Percentiles rank a stretch among this genome's conserved stretches.
Conservation (phyloP, 1,284 basidiomycete species). For the Trichosporon sp. region DNA sequence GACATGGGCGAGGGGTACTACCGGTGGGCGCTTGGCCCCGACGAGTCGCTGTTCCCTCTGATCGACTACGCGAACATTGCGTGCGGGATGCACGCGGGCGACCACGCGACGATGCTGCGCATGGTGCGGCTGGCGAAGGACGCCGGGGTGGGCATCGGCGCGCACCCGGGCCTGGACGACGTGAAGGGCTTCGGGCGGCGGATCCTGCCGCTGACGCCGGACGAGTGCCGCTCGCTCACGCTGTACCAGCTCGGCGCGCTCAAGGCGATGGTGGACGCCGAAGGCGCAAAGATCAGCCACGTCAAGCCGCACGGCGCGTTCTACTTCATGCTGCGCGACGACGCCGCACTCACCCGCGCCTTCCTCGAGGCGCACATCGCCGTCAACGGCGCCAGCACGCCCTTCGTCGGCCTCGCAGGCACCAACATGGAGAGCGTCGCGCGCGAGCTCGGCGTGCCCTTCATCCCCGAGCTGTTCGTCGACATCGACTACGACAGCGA, state of each 20-base stretch:
- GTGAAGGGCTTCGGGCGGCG: conserved; percentile 19
- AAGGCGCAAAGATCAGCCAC: conserved; percentile 33
- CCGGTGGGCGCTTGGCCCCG: conserved; percentile 39
- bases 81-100: conserved; percentile 44
- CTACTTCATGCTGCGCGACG: conserved; percentile 39
- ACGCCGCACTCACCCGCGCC: conserved; percentile 32
- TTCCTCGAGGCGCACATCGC: conserved; percentile 36
- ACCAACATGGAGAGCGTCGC: conserved; percentile 40
- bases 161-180: conserved; percentile 25
- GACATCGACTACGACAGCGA: conserved; percentile 36
- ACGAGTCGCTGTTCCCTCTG: conserved; percentile 39
- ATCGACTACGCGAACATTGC: conserved; percentile 41
- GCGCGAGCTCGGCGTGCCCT: conserved; percentile 35
- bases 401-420: conserved; percentile 42
- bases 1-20: conserved; percentile 34
- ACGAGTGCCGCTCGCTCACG: conserved; percentile 20
- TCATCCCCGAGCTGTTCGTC: conserved; percentile 40
- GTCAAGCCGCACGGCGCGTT: conserved; percentile 26
- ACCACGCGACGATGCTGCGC: conserved; percentile 41
- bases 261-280: conserved; percentile 38
- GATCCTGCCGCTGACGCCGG: conserved; percentile 14
- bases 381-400: conserved; percentile 26
- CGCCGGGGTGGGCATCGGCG: conserved; percentile 41
- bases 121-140: conserved; percentile 40
- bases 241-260: conserved; percentile 42